A percentile compares a stretch with the other conserved stretches of the same genome.
These are phyloP conservation scores for Spergularia marina DNA, from an alignment of 148 eudicot genomes.

Conservation along the genomic window DNA sequence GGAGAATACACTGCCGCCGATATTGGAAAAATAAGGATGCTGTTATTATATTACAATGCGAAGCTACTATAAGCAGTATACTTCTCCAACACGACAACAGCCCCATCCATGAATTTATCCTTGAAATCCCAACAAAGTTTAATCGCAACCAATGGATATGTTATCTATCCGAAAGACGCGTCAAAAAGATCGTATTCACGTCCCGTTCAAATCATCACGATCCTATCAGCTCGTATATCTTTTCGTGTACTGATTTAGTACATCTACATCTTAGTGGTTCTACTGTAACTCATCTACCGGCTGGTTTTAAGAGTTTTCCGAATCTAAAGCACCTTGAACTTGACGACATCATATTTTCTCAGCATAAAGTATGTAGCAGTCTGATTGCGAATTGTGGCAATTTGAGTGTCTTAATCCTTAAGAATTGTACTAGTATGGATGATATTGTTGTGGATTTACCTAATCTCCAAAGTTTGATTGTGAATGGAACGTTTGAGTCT, in stretches of 20 bases:
- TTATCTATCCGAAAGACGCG: neutral
- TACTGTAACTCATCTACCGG: neutral
- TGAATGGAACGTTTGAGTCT: neutral
- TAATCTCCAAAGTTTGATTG: neutral
- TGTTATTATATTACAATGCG: neutral
- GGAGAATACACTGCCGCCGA: too few species aligned
- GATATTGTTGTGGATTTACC: neutral
- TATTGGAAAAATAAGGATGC: neutral
- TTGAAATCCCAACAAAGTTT: too few species aligned
- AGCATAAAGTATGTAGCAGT: neutral
- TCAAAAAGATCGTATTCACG: neutral
- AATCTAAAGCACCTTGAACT: neutral
- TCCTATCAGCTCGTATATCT: neutral
- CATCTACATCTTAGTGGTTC: neutral
- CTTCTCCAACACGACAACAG: neutral
- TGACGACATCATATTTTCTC: too few species aligned
- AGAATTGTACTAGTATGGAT: neutral
- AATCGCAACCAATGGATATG: too few species aligned
- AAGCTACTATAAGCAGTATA: neutral
- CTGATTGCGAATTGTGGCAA: conserved; percentile 4
- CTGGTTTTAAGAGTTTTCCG: conserved; percentile 2
- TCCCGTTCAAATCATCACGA: neutral
- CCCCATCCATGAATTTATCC: neutral
- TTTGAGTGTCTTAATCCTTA: neutral
- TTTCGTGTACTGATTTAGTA: neutral